These are phyloP conservation scores for Marchantia paleacea DNA, from an alignment of 225 moss, liverwort and hornwort genomes.

Conservation along the genomic window DNA sequence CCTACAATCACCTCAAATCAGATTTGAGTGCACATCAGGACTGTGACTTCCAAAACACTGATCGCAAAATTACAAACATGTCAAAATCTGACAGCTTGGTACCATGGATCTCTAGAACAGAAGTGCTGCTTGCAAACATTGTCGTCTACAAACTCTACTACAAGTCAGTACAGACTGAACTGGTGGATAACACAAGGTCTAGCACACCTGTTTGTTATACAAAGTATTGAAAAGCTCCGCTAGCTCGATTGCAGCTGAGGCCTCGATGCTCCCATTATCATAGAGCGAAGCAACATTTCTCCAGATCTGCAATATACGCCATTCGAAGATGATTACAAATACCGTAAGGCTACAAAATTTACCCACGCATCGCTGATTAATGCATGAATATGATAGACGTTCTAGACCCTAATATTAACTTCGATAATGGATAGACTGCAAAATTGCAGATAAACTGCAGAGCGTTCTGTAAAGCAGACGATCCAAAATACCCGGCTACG, in stretches of 20 bases:
- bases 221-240: conserved; percentile 82
- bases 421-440: no score
- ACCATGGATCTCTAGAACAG: background rate
- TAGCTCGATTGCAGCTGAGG: conserved; percentile 47
- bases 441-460: no score
- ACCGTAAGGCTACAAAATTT: background rate
- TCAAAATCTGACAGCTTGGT: background rate
- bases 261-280: conserved; percentile 68
- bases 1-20: conserved; percentile 23
- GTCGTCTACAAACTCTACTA: background rate
- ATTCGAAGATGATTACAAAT: no score
- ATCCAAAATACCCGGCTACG: background rate
- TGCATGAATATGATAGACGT: background rate
- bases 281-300: conserved; percentile 76
- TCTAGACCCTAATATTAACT: background rate
- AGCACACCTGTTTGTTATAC: conserved; percentile 73
- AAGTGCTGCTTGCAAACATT: background rate
- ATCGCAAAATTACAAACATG: background rate
- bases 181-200: background rate
- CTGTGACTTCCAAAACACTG: background rate
- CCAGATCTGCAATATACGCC: conserved; percentile 68
- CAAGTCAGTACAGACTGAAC: background rate
- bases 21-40: background rate
- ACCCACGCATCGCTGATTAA: background rate
- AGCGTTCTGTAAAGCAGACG: background rate